Base-by-base conservation (phyloP, 495 filamentous ascomycete genomes). In the Copromyces sp. region DNA sequence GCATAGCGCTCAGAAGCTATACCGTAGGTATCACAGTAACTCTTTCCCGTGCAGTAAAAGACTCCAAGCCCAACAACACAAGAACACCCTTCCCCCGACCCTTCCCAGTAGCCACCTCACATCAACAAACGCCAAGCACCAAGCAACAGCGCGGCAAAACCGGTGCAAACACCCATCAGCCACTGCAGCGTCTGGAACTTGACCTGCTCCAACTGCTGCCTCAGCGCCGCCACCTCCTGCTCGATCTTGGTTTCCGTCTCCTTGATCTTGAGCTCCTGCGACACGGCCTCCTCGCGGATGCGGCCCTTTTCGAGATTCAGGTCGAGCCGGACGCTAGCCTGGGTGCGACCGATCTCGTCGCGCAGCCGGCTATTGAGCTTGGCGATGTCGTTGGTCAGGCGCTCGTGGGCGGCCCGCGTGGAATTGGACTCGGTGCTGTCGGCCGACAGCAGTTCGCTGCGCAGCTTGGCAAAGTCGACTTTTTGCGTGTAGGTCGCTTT, bases 191-290 rank as follows among this genome's bases (percentile, higher is more conserved):
- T 98, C 76, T 92, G 92, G 81, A 98, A 98, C 84, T 99, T 98
- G 73, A 99, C 95, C 71, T 92, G 93, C 85, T 98, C 96, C 40
- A 99, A 85, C 82, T 95, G 89, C 83, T 98, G 95, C 74, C 93
- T 84, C 75, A 99, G 80, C 29, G 91, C 92, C 32, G 95, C 95
- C 47, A 95, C 94, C 84, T 98, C 95, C 83, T 98, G 95, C 84
- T 99, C 95, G 81, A 99, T 98, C 80, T 95, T 88, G 68, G 94
- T 97, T 82, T 99, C 95, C 20, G 96, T 98, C 86, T 99, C 95
- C 85, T 97, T 97, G 75, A 99, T 94, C 83, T 97, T 97, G 84
- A 99, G 87, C 83, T 98, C 95, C 84, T 98, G 95, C 75, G 92
- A 91, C 77, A 97, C 97, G 9, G 94, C 94, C 84, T 99, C 95